phyloP scores from a whole-genome alignment of 768 basidiomycete species.

The Gymnopilus dilepis region DNA sequence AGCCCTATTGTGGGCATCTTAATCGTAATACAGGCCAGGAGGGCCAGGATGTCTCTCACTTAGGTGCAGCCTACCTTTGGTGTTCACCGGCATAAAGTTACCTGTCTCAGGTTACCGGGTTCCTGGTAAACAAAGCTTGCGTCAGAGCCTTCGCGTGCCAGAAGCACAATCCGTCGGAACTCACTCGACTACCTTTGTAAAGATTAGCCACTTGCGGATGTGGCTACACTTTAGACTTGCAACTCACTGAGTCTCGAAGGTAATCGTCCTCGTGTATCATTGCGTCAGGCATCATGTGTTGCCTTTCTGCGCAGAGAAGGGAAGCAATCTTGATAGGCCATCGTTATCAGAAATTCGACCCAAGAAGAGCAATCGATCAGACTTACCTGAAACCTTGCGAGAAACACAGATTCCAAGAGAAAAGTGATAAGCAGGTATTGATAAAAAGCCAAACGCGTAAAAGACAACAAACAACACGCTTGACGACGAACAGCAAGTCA shows the following conservation, averaged over 20 bases:
- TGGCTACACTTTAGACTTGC: not conserved
- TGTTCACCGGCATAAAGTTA: not conserved
- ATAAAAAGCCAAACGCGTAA: not conserved
- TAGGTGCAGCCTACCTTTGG: conserved; percentile 14
- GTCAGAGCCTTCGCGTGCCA: conserved; percentile 17
- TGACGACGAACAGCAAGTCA: not conserved
- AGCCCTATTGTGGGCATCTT: conserved; percentile 7
- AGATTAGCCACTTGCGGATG: conserved; percentile 22
- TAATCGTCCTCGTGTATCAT: not conserved
- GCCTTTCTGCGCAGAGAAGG: not conserved
- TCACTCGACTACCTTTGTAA: conserved; percentile 21
- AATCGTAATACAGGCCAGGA: not conserved
- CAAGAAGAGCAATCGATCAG: conserved; percentile 5
- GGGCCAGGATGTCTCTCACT: conserved; percentile 6
- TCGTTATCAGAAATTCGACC: conserved; percentile 1
- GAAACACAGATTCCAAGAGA: not conserved
- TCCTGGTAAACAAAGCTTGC: conserved; percentile 22
- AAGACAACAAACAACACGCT: conserved; percentile 3
- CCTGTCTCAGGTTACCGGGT: conserved; percentile 3
- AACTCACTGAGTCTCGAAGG: conserved; percentile 7
- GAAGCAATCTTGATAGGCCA: conserved; percentile 3
- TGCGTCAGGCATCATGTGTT: not conserved
- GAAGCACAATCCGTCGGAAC: conserved; percentile 22
- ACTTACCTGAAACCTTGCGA: not conserved
- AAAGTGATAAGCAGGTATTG: not conserved